Percentiles rank a stretch among this genome's conserved stretches.
phyloP scores from a whole-genome alignment of 2,329 filamentous ascomycete genomes.

The Cladobotryum mycophilum region DNA sequence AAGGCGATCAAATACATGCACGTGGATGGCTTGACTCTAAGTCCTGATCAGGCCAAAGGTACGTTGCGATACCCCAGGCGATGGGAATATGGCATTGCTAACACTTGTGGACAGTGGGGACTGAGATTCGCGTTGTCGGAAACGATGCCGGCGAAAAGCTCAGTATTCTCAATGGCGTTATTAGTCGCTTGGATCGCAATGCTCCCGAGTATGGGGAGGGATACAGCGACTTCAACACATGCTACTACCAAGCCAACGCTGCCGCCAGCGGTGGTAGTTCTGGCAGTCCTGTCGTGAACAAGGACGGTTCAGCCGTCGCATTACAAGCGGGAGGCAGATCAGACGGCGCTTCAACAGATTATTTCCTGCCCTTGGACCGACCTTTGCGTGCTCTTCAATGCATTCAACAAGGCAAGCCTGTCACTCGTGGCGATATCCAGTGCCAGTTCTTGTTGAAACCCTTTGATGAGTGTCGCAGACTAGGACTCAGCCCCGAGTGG shows the following conservation, averaged over 20 bases:
- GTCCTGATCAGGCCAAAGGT: conserved; percentile 76
- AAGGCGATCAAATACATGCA: conserved; percentile 97
- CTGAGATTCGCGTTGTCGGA: conserved; percentile 93
- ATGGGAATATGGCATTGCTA: conserved; percentile 9
- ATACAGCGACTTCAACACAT: conserved; percentile 92
- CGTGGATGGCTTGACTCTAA: conserved; percentile 69
- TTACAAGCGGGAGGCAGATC: conserved; percentile 89
- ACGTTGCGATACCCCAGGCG: conserved; percentile 17
- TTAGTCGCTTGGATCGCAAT: conserved; percentile 91
- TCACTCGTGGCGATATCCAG: conserved; percentile 94
- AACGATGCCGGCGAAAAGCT: conserved; percentile 98
- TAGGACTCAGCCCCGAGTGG: conserved; percentile 79
- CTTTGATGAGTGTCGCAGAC: conserved; percentile 89
- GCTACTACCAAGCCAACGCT: conserved; percentile 97
- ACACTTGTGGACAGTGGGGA: conserved; percentile 55
- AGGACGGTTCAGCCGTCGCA: conserved; percentile 86
- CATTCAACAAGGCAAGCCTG: conserved; percentile 66
- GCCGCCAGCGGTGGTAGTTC: conserved; percentile 95
- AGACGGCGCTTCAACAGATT: conserved; percentile 94
- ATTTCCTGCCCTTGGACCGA: conserved; percentile 90
- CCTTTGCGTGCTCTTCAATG: conserved; percentile 82
- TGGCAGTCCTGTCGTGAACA: conserved; percentile 95
- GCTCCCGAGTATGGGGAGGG: conserved; percentile 97
- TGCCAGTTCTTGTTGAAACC: conserved; percentile 96
- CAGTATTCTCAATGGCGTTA: conserved; percentile 94